Evolutionary conservation across 1,284 basidiomycete genomes (phyloP), one percentile per base, ranked within the genome.

Genomic region (Trichosporon faecale): DNA sequence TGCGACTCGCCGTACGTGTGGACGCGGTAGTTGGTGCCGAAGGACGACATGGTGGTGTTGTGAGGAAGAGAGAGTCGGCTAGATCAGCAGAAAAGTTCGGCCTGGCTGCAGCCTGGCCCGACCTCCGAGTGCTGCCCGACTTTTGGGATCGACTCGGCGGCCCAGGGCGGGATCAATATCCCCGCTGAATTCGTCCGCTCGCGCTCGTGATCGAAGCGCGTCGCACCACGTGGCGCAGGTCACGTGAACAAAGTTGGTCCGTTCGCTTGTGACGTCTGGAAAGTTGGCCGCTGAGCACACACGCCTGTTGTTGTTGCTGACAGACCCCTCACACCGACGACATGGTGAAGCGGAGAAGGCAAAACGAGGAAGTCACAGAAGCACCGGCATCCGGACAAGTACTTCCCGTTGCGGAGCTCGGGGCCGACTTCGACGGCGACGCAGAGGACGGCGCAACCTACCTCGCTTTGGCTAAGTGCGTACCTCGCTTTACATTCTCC

Each of bases 1-100:
- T 99, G 97, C 72, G 92, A 94, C 86, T 99, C 97, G 75, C 97
- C 97, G 81, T 93, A 99, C 73, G 97, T 99, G 71, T 95, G 95
- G 52, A 99, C 96, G 67, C 94, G 89, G 86, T 93, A 99, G 65
- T 92, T 85, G 23, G 86, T 88, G 60, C 96, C 97, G 82, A 93
- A 98, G 61, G 94, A 92, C 44, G 94, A 97, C 96, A 98, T 98
- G 72, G 60, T 79, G 73, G 44, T 31, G 37, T 40, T 40, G 25
- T 37, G 64, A 66, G 55, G 40, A 14, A 44, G 40, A 44, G 23
- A 55, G 21, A 55, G 52, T 27, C 29, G 27, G 27, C 57, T 61
- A 29, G 29, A 31, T 31, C 27, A 25, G 57, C 57, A 33, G 65
- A 64, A 52, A 71, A 63, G 49, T 49, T 57, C 49, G 67, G 66